Evolutionary conservation across 1,284 basidiomycete genomes (phyloP), one percentile per base, ranked within the genome.

Genomic region (Microbotryomycetes sp.): DNA sequence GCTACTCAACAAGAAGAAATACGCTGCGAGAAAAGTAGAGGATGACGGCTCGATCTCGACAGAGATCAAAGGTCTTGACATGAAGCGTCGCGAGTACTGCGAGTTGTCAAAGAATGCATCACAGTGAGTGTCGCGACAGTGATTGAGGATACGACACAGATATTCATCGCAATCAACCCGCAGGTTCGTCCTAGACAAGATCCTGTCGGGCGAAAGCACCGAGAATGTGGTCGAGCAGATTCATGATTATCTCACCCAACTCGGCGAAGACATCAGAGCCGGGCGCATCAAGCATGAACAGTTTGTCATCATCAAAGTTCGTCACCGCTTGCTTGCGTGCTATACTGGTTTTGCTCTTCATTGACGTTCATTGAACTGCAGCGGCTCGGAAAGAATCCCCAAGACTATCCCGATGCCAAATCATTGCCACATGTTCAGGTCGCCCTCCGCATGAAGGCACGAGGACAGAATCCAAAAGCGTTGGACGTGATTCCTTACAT

Each of bases 1-100:
- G 1, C 81, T 99, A 21, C 78, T 99, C 55, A 94, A 98, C 73
- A 99, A 98, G 83, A 99, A 98, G 80, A 98, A 98, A 77, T 99
- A 99, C 71, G 96, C 96, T 0, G 96, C 96, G 0, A 81, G 97
- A 73, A 96, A 97, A 77, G 85, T 94, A 45, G 89, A 90, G 70
- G 81, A 81, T 1, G 81, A 83, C 59, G 88, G 86, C 7, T 83
- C 82, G 6, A 65, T 71, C 27, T 48, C 54, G 45, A 88, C 84
- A 1, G 96, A 99, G 74, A 81, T 98, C 76, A 99, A 98, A 75
- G 96, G 96, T 77, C 79, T 99, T 31, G 96, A 99, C 76, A 97
- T 98, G 96, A 98, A 97, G 77, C 85, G 96, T 53, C 81, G 96
- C 79, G 96, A 98, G 75, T 99, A 91, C 76, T 96, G 88, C 69